Conservation (phyloP, 371 early-diverging fungal species). For the Mortierella sp. region DNA sequence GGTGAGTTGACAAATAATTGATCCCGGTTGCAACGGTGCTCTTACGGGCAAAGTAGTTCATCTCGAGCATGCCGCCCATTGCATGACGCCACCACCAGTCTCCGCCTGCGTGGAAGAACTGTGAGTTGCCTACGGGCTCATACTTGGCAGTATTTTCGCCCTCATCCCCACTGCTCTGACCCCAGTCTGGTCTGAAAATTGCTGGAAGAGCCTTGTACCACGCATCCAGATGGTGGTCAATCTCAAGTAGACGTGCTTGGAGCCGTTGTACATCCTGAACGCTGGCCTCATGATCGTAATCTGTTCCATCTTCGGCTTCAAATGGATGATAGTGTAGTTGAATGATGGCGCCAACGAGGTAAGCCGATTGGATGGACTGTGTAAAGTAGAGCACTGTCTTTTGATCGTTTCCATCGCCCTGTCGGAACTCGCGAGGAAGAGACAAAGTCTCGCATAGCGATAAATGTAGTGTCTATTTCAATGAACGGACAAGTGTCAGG, state of each 20-base stretch:
- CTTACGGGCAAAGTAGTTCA: constrained; percentile 45
- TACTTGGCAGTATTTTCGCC: constrained; percentile 17
- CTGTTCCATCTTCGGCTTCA: constrained; percentile 52
- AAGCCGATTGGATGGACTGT: constrained; percentile 35
- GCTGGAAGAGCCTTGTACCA: constrained; percentile 32
- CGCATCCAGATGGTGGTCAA: constrained; percentile 42
- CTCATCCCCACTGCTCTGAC: constrained; percentile 23
- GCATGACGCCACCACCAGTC: constrained; percentile 56
- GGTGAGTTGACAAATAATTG: too few species aligned
- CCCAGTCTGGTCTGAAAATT: constrained; percentile 42
- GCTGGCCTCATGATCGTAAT: constrained; percentile 37
- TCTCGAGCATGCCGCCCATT: constrained; percentile 34
- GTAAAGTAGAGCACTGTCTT: constrained; percentile 30
- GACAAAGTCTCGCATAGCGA: constrained; percentile 52
- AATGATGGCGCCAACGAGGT: constrained; percentile 44
- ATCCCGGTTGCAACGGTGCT: not conserved
- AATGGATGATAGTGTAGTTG: constrained; percentile 52
- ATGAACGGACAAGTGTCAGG: not conserved
- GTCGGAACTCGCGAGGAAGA: constrained; percentile 44
- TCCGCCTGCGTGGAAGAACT: constrained; percentile 48
- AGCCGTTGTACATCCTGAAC: constrained; percentile 33
- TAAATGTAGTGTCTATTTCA: constrained; percentile 40
- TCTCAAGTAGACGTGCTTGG: constrained; percentile 38
- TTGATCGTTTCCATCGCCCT: constrained; percentile 32
- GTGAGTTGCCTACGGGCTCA: constrained; percentile 24